These are phyloP conservation scores for Singerocomus rubriflavus DNA, from an alignment of 1,284 basidiomycete genomes.

Conservation along the genomic window DNA sequence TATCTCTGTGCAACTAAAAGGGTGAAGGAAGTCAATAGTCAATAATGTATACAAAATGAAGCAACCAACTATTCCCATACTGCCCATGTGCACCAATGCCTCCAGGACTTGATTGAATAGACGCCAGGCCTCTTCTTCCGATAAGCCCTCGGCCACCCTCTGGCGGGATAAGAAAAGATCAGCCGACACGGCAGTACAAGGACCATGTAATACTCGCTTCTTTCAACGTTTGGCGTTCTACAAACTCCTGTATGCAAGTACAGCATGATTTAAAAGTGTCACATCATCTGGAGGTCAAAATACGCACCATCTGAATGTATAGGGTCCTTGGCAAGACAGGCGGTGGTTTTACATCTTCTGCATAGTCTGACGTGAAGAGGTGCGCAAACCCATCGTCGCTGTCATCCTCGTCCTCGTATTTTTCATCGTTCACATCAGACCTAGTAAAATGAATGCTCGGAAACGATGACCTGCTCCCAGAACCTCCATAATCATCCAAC, in stretches of 20 bases:
- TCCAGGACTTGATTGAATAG: conserved; percentile 92
- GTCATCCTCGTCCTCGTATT: conserved; percentile 40
- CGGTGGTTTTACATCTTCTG: conserved; percentile 32
- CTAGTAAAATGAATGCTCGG: conserved; percentile 75
- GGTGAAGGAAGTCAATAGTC: conserved; percentile 1
- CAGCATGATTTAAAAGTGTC: neutral
- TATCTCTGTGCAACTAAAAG: conserved; percentile 79
- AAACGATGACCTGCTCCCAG: conserved; percentile 58
- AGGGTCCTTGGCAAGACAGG: conserved; percentile 59
- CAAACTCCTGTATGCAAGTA: conserved; percentile 63
- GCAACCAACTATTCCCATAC: conserved; percentile 67
- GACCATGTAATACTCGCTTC: conserved; percentile 47
- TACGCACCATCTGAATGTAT: conserved; percentile 85
- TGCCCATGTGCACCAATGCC: conserved; percentile 88
- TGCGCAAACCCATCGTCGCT: conserved; percentile 39
- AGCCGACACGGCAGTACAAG: neutral
- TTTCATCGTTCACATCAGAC: conserved; percentile 39
- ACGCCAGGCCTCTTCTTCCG: conserved; percentile 85
- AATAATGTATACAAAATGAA: neutral
- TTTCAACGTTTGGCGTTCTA: conserved; percentile 80
- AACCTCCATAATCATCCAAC: conserved; percentile 49
- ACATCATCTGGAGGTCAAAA: neutral
- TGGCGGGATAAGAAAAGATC: conserved; percentile 29
- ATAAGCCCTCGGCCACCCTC: conserved; percentile 77
- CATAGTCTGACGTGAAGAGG: conserved; percentile 33